Conservation (phyloP, 106 monocot species). For the Dendrobium nobile region DNA sequence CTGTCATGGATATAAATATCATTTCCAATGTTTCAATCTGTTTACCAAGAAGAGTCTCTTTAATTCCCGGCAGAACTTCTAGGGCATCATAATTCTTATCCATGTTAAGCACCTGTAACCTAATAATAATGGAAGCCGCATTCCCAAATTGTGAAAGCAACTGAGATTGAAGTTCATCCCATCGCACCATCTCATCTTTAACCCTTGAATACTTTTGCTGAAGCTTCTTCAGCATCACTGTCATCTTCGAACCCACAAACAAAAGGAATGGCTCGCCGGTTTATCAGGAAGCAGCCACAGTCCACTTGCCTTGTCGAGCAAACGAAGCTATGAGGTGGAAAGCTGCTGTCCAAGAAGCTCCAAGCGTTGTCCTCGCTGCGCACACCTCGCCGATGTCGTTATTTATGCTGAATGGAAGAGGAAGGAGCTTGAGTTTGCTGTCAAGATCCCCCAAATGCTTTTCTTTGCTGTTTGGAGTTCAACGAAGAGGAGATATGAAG, state of each 20-base stretch:
- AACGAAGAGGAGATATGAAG: too few relatives aligned
- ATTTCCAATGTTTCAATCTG: conserved; percentile 60
- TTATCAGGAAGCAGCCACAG: too few relatives aligned
- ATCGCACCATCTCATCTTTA: conserved; percentile 49
- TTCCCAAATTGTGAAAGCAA: conserved; percentile 56
- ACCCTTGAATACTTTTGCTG: conserved; percentile 47
- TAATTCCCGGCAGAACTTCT: conserved; percentile 35
- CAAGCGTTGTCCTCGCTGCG: too few relatives aligned
- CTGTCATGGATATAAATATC: conserved; percentile 41
- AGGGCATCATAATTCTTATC: conserved; percentile 61
- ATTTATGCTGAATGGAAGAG: too few relatives aligned
- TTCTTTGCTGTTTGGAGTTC: too few relatives aligned
- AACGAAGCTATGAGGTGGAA: too few relatives aligned
- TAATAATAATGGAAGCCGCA: conserved; percentile 47
- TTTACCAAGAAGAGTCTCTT: conserved; percentile 55
- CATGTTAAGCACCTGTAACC: conserved; percentile 53
- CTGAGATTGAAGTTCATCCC: conserved; percentile 70
- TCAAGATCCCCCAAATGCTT: too few relatives aligned
- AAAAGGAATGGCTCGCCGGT: neutral
- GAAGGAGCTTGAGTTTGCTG: too few relatives aligned
- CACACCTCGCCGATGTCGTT: too few relatives aligned
- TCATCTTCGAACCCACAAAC: conserved; percentile 20
- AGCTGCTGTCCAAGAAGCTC: too few relatives aligned
- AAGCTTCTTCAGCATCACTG: conserved; percentile 56
- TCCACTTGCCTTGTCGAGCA: too few relatives aligned